A percentile compares a stretch with the other conserved stretches of the same genome.
Evolutionary conservation across 495 filamentous ascomycete genomes (phyloP).

Genomic region (Talaromyces stipitatus): DNA sequence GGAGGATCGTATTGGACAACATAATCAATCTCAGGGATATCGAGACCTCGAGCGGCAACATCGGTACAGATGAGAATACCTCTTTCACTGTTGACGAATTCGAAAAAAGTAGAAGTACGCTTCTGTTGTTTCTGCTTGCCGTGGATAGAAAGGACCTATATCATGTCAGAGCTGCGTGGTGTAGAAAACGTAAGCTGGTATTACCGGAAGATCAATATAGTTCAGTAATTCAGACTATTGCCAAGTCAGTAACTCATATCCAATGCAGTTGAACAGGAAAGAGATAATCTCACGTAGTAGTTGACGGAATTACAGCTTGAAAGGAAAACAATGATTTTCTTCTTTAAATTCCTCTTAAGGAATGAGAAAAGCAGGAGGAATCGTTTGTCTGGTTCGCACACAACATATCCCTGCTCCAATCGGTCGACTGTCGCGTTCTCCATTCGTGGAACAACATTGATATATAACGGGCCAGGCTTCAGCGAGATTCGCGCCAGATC

Average conservation of each 20-base stretch:
- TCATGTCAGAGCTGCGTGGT: slow-evolving; percentile 95
- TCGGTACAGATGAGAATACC: slow-evolving; percentile 94
- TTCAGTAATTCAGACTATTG: slow-evolving; percentile 70
- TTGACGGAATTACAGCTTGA: slow-evolving; percentile 91
- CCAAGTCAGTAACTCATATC: slow-evolving; percentile 5
- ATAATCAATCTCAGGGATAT: slow-evolving; percentile 45
- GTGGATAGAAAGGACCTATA: slow-evolving; percentile 53
- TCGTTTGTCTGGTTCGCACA: slow-evolving; percentile 87
- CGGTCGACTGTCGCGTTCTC: slow-evolving; percentile 83
- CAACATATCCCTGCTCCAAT: slow-evolving; percentile 89
- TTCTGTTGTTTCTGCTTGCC: slow-evolving; percentile 98
- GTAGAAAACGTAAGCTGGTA: slow-evolving; percentile 72
- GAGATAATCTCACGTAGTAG: slow-evolving; percentile 52
- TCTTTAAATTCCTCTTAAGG: slow-evolving; percentile 80
- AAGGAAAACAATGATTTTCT: slow-evolving; percentile 98
- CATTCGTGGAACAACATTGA: slow-evolving; percentile 80
- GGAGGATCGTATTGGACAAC: slow-evolving; percentile 3
- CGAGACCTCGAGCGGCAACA: slow-evolving; percentile 87
- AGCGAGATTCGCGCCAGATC: slow-evolving; percentile 92
- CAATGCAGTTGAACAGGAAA: background rate
- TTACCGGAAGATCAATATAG: slow-evolving; percentile 79
- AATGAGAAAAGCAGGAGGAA: slow-evolving; percentile 95
- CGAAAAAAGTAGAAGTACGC: slow-evolving; percentile 95
- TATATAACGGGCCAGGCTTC: slow-evolving; percentile 85
- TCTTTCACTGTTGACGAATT: slow-evolving; percentile 89